Conservation (phyloP, 441 rosid genomes). For the Syzygium syzygioides region DNA sequence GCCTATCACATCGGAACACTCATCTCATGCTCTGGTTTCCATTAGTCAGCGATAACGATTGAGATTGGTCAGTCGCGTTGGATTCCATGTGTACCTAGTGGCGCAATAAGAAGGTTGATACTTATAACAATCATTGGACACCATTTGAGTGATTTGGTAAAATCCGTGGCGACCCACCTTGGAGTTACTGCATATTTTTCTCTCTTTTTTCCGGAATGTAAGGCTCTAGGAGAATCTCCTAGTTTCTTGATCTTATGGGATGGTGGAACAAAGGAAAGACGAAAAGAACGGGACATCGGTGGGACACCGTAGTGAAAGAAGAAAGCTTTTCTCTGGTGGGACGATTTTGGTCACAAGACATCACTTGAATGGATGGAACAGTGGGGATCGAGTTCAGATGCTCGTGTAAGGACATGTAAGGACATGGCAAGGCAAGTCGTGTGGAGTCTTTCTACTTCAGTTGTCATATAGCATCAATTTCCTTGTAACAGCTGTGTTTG, state of each 20-base stretch:
- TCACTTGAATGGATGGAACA: neutral
- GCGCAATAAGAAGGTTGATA: neutral
- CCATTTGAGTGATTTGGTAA: neutral
- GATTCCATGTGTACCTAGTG: neutral
- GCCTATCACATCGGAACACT: neutral
- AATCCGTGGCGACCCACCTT: neutral
- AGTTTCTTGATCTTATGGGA: neutral
- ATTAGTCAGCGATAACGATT: neutral
- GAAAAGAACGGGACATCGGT: neutral
- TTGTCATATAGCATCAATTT: neutral
- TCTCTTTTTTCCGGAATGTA: neutral
- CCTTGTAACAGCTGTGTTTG: neutral
- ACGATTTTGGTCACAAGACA: neutral
- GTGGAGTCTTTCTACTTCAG: neutral
- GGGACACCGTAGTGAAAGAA: fast-evolving
- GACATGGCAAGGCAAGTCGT: neutral
- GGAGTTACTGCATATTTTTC: neutral
- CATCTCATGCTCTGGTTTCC: neutral
- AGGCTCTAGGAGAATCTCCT: neutral
- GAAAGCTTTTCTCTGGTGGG: neutral
- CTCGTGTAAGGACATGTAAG: neutral
- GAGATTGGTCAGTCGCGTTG: neutral
- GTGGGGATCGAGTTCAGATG: neutral
- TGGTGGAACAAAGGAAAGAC: neutral
- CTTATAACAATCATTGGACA: neutral